phyloP scores from a whole-genome alignment of 2,329 filamentous ascomycete species.

The Cercospora berteroae region DNA sequence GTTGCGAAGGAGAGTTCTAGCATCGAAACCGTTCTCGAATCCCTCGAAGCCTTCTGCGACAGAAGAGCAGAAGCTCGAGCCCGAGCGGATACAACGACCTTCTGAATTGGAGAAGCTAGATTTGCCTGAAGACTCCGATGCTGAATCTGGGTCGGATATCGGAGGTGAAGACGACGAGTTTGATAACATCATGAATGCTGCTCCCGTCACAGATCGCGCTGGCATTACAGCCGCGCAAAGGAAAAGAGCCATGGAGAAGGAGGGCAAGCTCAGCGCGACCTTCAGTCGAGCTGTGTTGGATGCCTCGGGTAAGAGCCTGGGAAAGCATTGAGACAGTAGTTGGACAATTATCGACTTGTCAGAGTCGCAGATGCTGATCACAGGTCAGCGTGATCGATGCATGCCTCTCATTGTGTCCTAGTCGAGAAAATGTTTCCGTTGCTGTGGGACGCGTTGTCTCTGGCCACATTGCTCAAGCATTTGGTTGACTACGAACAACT shows the following conservation, averaged over 20 bases:
- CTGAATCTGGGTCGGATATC: slow-evolving; percentile 70
- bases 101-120: slow-evolving; percentile 47
- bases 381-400: neutral
- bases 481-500: neutral
- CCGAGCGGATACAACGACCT: slow-evolving; percentile 59
- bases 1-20: slow-evolving; percentile 82
- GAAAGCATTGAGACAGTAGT: neutral
- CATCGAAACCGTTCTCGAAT: slow-evolving; percentile 82
- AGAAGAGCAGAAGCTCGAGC: slow-evolving; percentile 54
- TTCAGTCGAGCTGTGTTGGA: slow-evolving; percentile 51
- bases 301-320: slow-evolving; percentile 45
- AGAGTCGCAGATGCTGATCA: neutral
- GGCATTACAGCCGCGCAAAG: slow-evolving; percentile 66
- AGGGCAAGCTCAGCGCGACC: slow-evolving; percentile 44
- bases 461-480: neutral
- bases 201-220: slow-evolving; percentile 80
- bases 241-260: slow-evolving; percentile 50
- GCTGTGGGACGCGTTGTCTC: neutral
- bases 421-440: too few species aligned
- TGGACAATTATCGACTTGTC: neutral
- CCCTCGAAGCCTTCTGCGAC: slow-evolving; percentile 33
- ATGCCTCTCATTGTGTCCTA: neutral
- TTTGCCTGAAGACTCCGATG: slow-evolving; percentile 56
- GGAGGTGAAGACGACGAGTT: slow-evolving; percentile 71
- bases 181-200: slow-evolving; percentile 89